These are phyloP conservation scores for Paraphoma chrysanthemicola DNA, from an alignment of 2,329 filamentous ascomycete species.

Conservation along the genomic window DNA sequence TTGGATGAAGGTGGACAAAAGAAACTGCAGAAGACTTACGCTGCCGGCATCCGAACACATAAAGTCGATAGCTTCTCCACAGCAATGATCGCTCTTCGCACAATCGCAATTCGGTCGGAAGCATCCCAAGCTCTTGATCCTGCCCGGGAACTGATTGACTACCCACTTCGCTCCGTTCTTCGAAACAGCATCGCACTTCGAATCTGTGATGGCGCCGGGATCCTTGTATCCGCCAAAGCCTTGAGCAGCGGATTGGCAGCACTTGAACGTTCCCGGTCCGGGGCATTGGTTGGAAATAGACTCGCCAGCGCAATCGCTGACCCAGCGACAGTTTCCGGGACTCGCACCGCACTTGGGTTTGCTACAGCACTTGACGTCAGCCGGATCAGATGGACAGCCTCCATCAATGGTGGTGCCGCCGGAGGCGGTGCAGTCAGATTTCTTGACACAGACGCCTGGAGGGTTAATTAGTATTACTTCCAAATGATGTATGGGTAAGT, in stretches of 20 bases:
- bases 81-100: slow-evolving; percentile 30
- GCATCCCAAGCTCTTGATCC: slow-evolving; percentile 27
- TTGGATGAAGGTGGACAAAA: not conserved
- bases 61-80: slow-evolving; percentile 40
- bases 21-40: slow-evolving; percentile 21
- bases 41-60: slow-evolving; percentile 34
- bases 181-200: slow-evolving; percentile 23
- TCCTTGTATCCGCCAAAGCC: slow-evolving; percentile 17
- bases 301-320: slow-evolving; percentile 17
- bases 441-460: slow-evolving; percentile 50
- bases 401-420: slow-evolving; percentile 50
- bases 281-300: slow-evolving; percentile 24
- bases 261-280: slow-evolving; percentile 29
- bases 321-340: slow-evolving; percentile 28
- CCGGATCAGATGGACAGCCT: slow-evolving; percentile 49
- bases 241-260: slow-evolving; percentile 19
- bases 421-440: slow-evolving; percentile 41
- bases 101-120: slow-evolving; percentile 22
- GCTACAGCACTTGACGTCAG: slow-evolving; percentile 53
- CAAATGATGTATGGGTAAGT: not conserved
- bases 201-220: slow-evolving; percentile 17
- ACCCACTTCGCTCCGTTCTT: slow-evolving; percentile 25
- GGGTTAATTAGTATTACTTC: not conserved
- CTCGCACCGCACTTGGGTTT: slow-evolving; percentile 46
- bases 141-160: slow-evolving; percentile 22